These are phyloP conservation scores for Colletotrichum coccodes DNA, from an alignment of 2,329 filamentous ascomycete species.

Conservation along the genomic window DNA sequence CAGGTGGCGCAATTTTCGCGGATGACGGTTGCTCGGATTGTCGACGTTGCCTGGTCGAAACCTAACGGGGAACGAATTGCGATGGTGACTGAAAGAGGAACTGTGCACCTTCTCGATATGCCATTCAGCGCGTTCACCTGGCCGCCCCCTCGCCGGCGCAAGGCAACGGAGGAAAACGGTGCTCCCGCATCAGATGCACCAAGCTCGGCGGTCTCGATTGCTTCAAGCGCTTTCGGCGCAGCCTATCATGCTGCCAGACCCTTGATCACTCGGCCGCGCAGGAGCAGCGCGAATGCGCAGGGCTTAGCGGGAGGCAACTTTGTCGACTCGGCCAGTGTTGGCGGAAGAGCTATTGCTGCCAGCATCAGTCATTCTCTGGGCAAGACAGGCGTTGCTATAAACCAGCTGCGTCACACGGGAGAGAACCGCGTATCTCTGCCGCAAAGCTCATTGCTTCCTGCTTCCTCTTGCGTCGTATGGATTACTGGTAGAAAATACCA, in stretches of 20 bases:
- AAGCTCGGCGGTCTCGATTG: constrained; percentile 71
- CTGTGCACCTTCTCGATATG: constrained; percentile 91
- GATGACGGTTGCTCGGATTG: constrained; percentile 89
- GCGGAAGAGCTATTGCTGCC: constrained; percentile 76
- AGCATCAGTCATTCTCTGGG: constrained; percentile 80
- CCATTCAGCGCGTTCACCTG: constrained; percentile 85
- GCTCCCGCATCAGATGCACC: constrained; percentile 59
- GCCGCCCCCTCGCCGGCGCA: constrained; percentile 76
- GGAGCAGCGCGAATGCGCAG: constrained; percentile 55
- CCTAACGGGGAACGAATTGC: constrained; percentile 85
- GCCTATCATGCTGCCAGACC: constrained; percentile 76
- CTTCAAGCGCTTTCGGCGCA: constrained; percentile 76
- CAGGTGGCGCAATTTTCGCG: constrained; percentile 90
- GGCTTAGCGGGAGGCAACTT: constrained; percentile 54
- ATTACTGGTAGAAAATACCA: constrained; percentile 70
- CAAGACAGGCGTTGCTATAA: constrained; percentile 76
- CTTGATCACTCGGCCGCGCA: constrained; percentile 64
- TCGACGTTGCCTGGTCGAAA: constrained; percentile 89
- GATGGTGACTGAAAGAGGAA: constrained; percentile 94
- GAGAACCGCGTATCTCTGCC: constrained; percentile 81
- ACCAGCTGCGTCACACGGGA: constrained; percentile 77
- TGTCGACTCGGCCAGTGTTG: constrained; percentile 73
- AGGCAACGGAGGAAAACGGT: constrained; percentile 53
- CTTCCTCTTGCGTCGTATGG: constrained; percentile 72
- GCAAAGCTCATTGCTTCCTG: constrained; percentile 61